phyloP scores from a whole-genome alignment of 169 alveolate species.

The Cyclospora cayetanensis region DNA sequence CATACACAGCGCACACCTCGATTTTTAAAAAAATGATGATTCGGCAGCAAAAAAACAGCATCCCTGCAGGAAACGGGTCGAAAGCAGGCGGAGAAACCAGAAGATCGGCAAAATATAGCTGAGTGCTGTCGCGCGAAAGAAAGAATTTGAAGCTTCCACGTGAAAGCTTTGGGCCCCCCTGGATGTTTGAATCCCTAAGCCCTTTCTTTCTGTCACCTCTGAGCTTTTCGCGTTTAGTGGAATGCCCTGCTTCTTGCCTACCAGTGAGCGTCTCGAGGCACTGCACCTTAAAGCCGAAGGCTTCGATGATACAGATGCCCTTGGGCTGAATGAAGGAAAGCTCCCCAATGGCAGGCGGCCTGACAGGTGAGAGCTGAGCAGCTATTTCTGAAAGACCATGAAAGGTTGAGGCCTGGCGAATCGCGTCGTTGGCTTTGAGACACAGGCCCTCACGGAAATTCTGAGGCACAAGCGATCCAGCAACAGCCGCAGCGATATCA shows the following conservation, averaged over 20 bases:
- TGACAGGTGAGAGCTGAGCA: slow-evolving; percentile 86
- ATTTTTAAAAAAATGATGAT: background rate
- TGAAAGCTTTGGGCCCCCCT: too few relatives aligned
- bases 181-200: too few relatives aligned
- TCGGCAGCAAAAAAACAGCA: background rate
- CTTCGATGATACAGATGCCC: slow-evolving; percentile 90
- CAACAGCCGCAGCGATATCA: background rate
- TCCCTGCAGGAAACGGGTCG: background rate
- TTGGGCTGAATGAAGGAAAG: slow-evolving; percentile 72
- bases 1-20: background rate
- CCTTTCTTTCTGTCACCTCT: too few relatives aligned
- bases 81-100: background rate
- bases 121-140: too few relatives aligned
- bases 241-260: too few relatives aligned
- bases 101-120: background rate
- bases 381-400: slow-evolving; percentile 95
- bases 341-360: slow-evolving; percentile 68
- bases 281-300: slow-evolving; percentile 88
- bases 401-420: slow-evolving; percentile 94
- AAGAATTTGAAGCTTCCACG: slow-evolving; percentile 72
- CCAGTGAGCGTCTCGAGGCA: slow-evolving; percentile 95
- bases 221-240: too few relatives aligned
- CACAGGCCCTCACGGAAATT: slow-evolving; percentile 86
- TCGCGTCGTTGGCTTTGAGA: slow-evolving; percentile 91
- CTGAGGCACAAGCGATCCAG: slow-evolving; percentile 73